phyloP scores from a whole-genome alignment of 2,329 filamentous ascomycete species.

The Pseudodiploospora longispora region DNA sequence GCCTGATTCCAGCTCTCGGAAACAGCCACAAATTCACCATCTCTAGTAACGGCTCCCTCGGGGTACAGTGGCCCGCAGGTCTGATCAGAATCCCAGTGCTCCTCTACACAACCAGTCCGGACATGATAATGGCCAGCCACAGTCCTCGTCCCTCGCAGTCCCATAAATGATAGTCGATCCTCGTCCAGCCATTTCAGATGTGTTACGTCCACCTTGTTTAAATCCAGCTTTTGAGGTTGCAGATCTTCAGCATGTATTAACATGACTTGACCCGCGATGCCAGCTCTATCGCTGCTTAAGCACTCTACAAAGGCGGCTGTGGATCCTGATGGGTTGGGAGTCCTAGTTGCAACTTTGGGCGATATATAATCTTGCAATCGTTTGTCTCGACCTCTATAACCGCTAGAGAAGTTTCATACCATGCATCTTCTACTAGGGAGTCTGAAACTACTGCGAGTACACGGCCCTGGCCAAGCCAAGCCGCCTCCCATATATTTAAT shows the following conservation, averaged over 20 bases:
- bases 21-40: background rate
- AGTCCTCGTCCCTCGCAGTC: background rate
- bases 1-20: background rate
- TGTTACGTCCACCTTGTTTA: slow-evolving; percentile 1
- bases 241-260: background rate
- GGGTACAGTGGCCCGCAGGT: background rate
- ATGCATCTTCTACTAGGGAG: background rate
- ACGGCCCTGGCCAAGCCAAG: background rate
- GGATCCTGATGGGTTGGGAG: background rate
- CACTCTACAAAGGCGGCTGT: background rate
- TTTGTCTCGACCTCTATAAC: background rate
- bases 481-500: background rate
- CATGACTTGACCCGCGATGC: background rate
- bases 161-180: background rate
- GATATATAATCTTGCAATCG: background rate
- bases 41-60: background rate
- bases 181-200: background rate
- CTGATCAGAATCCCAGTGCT: background rate
- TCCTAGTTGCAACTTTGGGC: background rate
- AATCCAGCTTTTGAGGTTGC: background rate
- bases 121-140: slow-evolving; percentile 1
- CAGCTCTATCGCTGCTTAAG: background rate
- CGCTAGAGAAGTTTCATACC: background rate
- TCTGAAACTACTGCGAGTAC: background rate
- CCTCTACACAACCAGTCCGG: background rate